These are phyloP conservation scores for Fulvia fulva DNA, from an alignment of 2,329 filamentous ascomycete genomes.

Conservation along the genomic window DNA sequence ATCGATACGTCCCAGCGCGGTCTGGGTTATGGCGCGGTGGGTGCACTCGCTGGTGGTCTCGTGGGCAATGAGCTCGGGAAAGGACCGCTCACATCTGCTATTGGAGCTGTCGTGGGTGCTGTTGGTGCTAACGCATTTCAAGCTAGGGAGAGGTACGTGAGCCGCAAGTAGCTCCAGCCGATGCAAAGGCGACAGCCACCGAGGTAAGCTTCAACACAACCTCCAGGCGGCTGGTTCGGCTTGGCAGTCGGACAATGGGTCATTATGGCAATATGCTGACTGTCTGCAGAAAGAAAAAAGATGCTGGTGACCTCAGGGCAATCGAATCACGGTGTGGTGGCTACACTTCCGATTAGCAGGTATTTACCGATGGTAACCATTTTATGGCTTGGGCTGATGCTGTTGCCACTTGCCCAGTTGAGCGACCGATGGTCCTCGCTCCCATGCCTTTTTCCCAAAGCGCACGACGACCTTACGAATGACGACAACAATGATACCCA, in stretches of 20 bases:
- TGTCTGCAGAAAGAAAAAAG: slow-evolving; percentile 14
- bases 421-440: background rate
- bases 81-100: slow-evolving; percentile 22
- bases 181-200: slow-evolving; percentile 15
- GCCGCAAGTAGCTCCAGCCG: slow-evolving; percentile 7
- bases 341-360: slow-evolving; percentile 23
- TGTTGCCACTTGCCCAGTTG: background rate
- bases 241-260: background rate
- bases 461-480: background rate
- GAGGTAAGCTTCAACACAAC: slow-evolving; percentile 20
- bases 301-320: slow-evolving; percentile 5
- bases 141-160: slow-evolving; percentile 30
- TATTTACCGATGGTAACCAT: background rate
- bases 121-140: slow-evolving; percentile 29
- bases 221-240: slow-evolving; percentile 3
- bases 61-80: slow-evolving; percentile 28
- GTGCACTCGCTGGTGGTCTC: slow-evolving; percentile 30
- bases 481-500: background rate
- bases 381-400: background rate
- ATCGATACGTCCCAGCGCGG: slow-evolving; percentile 28
- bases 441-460: background rate
- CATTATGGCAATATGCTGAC: slow-evolving; percentile 5
- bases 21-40: slow-evolving; percentile 25
- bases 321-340: slow-evolving; percentile 8
- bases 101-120: slow-evolving; percentile 28